Base-by-base conservation (phyloP, 192 early-diverging fungal species). In the Rhizophagus sp. region DNA sequence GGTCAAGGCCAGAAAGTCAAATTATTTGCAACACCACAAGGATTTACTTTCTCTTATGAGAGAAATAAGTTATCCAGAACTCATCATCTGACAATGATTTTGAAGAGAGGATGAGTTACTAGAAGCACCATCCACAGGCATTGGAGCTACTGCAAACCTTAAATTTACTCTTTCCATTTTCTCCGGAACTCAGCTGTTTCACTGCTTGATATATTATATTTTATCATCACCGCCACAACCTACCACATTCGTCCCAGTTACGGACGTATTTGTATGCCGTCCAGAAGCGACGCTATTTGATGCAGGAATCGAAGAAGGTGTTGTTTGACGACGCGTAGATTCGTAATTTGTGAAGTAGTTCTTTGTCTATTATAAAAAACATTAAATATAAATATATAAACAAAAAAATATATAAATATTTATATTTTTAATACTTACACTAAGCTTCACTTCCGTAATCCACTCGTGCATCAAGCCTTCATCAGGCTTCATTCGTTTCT, bases 391-490 rank as follows among this genome's bases (percentile, higher is more conserved):
- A 62, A 5, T 36, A 36, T 4, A 36, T 36, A 36, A 36, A 36
- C 30, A 30, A 30, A 30, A 30, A 30, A 30, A 30, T 30, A 30
- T 30, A 30, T 30, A 62, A 34, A 62, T 4, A 33, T 33, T 36
- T 33, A 10, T 34, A 34, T 33, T 62, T 49, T 24, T 17, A 30
- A 49, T 72, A 47, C 64, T 65, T 49, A 79, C 78, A 19, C 52
- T 52, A 39, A 79, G 17, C 27, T 79, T 79, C 17, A 90, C 88
- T 27, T 92, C 93, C 19, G 86, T 88, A 49, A 96, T 94, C 90
- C 93, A 97, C 47, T 92, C 92, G 77, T 99, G 97, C 30, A 90
- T 86, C 34, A 97, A 79, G 36, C 94, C 97, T 65, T 97, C 94
- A 13, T 87, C 85, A 36, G 97, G 96, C 33, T 89, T 94, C 89